Conservation (phyloP, 2,329 filamentous ascomycete genomes). For the Aspergillus sojae region DNA sequence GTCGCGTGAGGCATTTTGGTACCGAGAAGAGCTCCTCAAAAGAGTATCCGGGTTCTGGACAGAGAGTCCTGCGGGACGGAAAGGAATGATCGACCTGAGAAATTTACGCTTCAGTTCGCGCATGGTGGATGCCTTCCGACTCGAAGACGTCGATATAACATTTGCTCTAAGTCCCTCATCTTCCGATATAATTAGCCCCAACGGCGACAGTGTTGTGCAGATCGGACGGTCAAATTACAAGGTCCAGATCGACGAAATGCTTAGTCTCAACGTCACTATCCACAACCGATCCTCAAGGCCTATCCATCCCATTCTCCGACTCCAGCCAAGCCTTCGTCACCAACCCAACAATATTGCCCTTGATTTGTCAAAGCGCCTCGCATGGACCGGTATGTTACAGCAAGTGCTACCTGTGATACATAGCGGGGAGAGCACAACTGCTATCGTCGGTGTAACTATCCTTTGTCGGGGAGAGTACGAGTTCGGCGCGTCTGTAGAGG, state of each 20-base stretch:
- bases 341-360: constrained; percentile 72
- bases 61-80: constrained; percentile 58
- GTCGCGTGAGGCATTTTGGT: constrained; percentile 87
- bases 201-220: constrained; percentile 36
- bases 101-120: constrained; percentile 71
- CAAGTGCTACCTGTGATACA: constrained; percentile 66
- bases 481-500: constrained; percentile 77
- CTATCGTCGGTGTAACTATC: constrained; percentile 70
- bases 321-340: constrained; percentile 76
- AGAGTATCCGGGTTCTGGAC: constrained; percentile 73
- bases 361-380: constrained; percentile 79
- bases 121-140: constrained; percentile 81
- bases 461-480: constrained; percentile 83
- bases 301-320: constrained; percentile 71
- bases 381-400: constrained; percentile 84
- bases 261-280: constrained; percentile 71
- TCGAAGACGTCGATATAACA: constrained; percentile 74
- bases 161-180: constrained; percentile 48
- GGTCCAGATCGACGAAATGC: constrained; percentile 63
- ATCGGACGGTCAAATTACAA: constrained; percentile 51
- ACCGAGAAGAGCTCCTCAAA: constrained; percentile 77
- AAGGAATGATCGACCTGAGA: constrained; percentile 74
- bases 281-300: constrained; percentile 70
- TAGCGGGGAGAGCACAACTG: constrained; percentile 61
- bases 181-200: constrained; percentile 16